Evolutionary conservation across 2,329 filamentous ascomycete species (phyloP).

Genomic region (Colletotrichum sp.): DNA sequence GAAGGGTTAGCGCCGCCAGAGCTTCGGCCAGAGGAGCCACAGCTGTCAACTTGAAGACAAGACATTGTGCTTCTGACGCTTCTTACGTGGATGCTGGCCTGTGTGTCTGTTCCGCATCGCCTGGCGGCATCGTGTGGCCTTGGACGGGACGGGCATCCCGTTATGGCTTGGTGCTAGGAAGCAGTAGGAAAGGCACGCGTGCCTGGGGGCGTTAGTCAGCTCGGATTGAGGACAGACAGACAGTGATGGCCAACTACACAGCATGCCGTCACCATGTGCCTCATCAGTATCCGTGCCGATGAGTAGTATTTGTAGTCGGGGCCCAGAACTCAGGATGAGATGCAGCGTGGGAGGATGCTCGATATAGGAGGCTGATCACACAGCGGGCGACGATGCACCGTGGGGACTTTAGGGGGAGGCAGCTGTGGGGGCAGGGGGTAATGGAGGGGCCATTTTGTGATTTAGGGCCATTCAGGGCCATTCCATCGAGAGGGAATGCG

Average conservation of each 20-base stretch:
- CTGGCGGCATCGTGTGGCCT: neutral
- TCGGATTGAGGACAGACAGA: neutral
- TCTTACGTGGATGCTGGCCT: neutral
- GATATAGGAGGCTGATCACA: conserved; percentile 1
- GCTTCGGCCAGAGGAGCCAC: neutral
- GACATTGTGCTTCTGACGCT: neutral
- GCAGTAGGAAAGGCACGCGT: neutral
- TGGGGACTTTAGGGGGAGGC: conserved; percentile 13
- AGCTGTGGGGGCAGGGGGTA: conserved; percentile 12
- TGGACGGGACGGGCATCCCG: neutral
- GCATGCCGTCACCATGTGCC: neutral
- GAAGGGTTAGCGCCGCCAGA: conserved; percentile 4
- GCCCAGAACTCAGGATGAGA: neutral
- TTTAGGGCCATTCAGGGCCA: neutral
- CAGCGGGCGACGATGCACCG: neutral
- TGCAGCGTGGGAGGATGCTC: neutral
- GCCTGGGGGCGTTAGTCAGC: neutral
- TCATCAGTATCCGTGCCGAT: neutral
- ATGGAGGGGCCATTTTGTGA: neutral
- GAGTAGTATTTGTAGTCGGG: neutral
- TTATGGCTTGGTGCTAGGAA: neutral
- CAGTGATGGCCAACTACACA: neutral
- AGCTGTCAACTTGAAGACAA: conserved; percentile 13
- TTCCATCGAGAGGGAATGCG: conserved; percentile 12
- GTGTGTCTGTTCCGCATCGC: neutral